phyloP scores from a whole-genome alignment of 1,284 basidiomycete species.

The Cerrena zonata region DNA sequence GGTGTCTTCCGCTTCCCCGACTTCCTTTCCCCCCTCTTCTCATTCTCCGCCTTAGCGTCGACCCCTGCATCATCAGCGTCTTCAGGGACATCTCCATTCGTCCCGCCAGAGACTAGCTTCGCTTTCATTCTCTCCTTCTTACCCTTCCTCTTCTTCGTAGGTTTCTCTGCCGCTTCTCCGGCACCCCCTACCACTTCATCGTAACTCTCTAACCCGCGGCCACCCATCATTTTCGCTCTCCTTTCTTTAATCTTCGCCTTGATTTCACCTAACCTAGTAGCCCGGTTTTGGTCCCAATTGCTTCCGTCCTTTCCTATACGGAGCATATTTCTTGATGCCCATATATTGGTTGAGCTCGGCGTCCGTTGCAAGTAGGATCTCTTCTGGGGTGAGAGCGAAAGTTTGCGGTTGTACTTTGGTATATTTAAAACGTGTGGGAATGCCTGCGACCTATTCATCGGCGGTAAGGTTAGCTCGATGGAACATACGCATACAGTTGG shows the following conservation, averaged over 20 bases:
- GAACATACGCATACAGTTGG: not conserved
- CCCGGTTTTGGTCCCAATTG: slow-evolving; percentile 58
- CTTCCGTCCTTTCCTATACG: slow-evolving; percentile 54
- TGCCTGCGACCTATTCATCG: slow-evolving; percentile 69
- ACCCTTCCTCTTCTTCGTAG: not conserved
- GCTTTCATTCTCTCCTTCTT: slow-evolving; percentile 1
- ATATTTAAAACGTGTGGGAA: slow-evolving; percentile 94
- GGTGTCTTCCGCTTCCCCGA: slow-evolving; percentile 15
- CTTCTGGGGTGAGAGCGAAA: slow-evolving; percentile 76
- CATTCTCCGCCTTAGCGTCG: slow-evolving; percentile 44
- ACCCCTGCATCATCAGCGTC: slow-evolving; percentile 72
- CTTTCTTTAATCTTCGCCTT: slow-evolving; percentile 27
- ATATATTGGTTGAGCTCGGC: slow-evolving; percentile 89
- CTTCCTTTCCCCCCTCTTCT: slow-evolving; percentile 27
- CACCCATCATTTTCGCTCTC: slow-evolving; percentile 6
- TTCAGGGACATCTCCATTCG: slow-evolving; percentile 50
- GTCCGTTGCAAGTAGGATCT: slow-evolving; percentile 91
- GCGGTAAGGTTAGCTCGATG: slow-evolving; percentile 5
- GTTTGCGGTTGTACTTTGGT: slow-evolving; percentile 60
- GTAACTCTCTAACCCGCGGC: slow-evolving; percentile 2
- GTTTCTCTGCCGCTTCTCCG: not conserved
- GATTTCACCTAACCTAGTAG: slow-evolving; percentile 69
- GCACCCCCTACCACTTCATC: slow-evolving; percentile 3
- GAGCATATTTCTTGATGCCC: slow-evolving; percentile 84
- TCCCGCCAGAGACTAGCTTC: slow-evolving; percentile 3